Evolutionary conservation across 139 green algal species (phyloP).

Genomic region (Ettlia oleoabundans): DNA sequence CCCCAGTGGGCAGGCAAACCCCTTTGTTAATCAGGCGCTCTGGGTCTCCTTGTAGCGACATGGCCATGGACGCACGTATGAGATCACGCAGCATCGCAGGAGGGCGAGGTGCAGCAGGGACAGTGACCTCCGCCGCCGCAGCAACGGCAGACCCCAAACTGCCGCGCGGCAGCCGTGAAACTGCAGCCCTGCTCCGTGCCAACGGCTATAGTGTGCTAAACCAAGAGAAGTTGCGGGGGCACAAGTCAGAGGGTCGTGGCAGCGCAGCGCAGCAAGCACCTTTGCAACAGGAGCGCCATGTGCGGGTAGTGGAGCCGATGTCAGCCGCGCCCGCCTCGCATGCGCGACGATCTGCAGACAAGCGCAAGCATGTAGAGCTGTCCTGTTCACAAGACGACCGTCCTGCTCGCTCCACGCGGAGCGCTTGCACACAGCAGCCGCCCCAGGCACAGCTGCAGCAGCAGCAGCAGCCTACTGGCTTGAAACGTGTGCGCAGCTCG

Average conservation of each 20-base stretch:
- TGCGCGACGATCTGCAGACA: neutral
- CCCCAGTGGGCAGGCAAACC: too few species aligned
- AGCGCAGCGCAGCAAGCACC: neutral
- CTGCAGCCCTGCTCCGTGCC: conserved; percentile 10
- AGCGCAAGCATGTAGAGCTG: conserved; percentile 15
- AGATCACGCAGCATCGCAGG: neutral
- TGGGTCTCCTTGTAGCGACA: neutral
- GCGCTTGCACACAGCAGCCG: conserved; percentile 1
- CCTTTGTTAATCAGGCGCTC: too few species aligned
- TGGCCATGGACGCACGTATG: neutral
- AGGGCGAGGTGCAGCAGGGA: neutral
- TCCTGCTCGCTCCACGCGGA: neutral
- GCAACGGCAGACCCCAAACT: neutral
- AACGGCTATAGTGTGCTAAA: conserved; percentile 19
- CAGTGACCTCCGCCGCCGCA: too few species aligned
- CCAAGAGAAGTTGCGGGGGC: conserved; percentile 4
- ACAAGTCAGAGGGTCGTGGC: neutral
- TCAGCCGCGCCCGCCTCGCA: neutral
- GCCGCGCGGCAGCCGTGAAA: conserved; percentile 10
- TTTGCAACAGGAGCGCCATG: neutral
- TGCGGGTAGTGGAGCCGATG: neutral
- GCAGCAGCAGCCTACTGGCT: neutral
- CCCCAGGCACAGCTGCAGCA: conserved; percentile 8
- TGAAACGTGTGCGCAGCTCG: conserved; percentile 42
- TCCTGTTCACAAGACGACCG: conserved; percentile 19